phyloP scores from a whole-genome alignment of 371 early-diverging fungal genomes.

The Parasitella parasitica region DNA sequence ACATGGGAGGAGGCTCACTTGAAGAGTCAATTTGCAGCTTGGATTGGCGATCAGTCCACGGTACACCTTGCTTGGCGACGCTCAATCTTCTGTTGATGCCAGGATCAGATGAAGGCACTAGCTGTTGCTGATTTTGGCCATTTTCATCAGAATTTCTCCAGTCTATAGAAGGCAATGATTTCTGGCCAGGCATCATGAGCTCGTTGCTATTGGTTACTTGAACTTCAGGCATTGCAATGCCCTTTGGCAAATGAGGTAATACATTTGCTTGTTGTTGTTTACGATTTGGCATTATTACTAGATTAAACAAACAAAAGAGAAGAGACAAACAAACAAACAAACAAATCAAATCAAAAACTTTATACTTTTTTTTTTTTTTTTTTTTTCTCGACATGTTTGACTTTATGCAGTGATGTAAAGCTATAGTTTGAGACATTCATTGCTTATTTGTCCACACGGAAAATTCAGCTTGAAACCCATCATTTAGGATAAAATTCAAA shows the following conservation, averaged over 20 bases:
- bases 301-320: constrained; percentile 1
- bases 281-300: constrained; percentile 2
- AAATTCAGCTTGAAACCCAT: constrained; percentile 11
- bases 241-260: constrained; percentile 41
- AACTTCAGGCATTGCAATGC: constrained; percentile 26
- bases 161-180: constrained; percentile 9
- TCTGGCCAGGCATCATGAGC: constrained; percentile 25
- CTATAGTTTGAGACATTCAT: background rate
- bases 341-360: background rate
- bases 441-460: constrained; percentile 5
- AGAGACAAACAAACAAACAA: constrained; percentile 9
- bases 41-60: constrained; percentile 23
- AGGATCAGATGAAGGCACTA: constrained; percentile 9
- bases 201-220: background rate
- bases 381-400: background rate
- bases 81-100: background rate
- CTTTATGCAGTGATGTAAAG: constrained; percentile 1
- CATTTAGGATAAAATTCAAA: background rate
- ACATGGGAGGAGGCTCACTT: constrained; percentile 36
- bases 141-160: constrained; percentile 1
- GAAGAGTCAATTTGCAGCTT: constrained; percentile 16
- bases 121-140: background rate
- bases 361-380: background rate
- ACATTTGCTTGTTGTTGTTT: constrained; percentile 14
- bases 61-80: constrained; percentile 18